These are phyloP conservation scores for Xerocomus potaroensis DNA, from an alignment of 768 basidiomycete genomes.

Conservation along the genomic window DNA sequence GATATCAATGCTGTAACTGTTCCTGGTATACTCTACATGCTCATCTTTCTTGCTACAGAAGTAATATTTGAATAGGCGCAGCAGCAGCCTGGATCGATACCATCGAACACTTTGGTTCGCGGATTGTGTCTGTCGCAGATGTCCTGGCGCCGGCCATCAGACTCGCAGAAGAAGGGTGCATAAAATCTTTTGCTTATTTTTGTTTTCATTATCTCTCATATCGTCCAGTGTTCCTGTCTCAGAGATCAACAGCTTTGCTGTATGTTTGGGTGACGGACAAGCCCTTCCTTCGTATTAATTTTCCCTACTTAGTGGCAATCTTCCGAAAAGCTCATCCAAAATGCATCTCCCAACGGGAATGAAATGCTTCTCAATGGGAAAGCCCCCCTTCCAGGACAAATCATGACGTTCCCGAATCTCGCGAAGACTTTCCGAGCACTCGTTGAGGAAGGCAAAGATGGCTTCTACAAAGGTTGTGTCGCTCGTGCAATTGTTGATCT, in stretches of 20 bases:
- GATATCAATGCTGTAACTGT: conserved; percentile 92
- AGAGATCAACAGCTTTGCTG: conserved; percentile 65
- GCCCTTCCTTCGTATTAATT: background rate
- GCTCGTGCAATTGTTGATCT: conserved; percentile 88
- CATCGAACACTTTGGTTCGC: conserved; percentile 75
- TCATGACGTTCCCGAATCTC: conserved; percentile 76
- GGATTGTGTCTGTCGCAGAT: conserved; percentile 56
- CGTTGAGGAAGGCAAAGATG: conserved; percentile 78
- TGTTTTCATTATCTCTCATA: background rate
- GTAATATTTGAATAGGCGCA: conserved; percentile 52
- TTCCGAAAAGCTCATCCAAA: conserved; percentile 65
- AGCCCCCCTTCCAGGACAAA: conserved; percentile 81
- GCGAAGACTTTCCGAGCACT: conserved; percentile 81
- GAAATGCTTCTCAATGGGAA: conserved; percentile 86
- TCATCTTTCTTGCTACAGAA: conserved; percentile 2
- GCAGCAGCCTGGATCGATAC: conserved; percentile 96
- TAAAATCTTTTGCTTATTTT: background rate
- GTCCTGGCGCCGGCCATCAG: conserved; percentile 86
- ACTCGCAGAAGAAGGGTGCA: conserved; percentile 86
- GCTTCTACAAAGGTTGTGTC: conserved; percentile 90
- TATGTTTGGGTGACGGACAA: conserved; percentile 27
- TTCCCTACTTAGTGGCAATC: conserved; percentile 39
- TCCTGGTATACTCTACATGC: conserved; percentile 45
- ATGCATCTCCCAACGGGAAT: conserved; percentile 77
- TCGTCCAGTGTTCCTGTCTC: conserved; percentile 73